phyloP scores from a whole-genome alignment of 169 alveolate species.

The Haemoproteus tartakovskyi region DNA sequence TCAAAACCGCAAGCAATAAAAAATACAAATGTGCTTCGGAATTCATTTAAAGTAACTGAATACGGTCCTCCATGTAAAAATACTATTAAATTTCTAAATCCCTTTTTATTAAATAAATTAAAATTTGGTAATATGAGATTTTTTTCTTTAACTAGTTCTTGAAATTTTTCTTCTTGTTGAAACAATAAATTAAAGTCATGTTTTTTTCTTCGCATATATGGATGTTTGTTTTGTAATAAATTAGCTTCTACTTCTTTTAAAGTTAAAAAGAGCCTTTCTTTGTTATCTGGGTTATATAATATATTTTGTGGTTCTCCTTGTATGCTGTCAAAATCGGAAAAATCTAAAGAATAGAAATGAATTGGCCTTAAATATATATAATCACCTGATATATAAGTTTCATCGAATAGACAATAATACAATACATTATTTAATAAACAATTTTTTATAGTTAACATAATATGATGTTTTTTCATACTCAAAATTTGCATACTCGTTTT shows the following conservation, averaged over 20 bases:
- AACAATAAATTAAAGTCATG: slow-evolving; percentile 34
- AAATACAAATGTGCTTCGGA: slow-evolving; percentile 15
- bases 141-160: slow-evolving; percentile 15
- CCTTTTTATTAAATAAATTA: slow-evolving; percentile 47
- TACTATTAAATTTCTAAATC: slow-evolving; percentile 40
- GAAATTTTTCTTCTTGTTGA: slow-evolving; percentile 3
- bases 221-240: slow-evolving; percentile 41
- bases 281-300: slow-evolving; percentile 19
- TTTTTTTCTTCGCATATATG: slow-evolving; percentile 55
- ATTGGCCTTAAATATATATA: slow-evolving; percentile 28
- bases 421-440: slow-evolving; percentile 42
- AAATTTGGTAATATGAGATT: slow-evolving; percentile 26
- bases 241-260: slow-evolving; percentile 47
- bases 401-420: slow-evolving; percentile 39
- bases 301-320: slow-evolving; percentile 4
- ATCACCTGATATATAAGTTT: slow-evolving; percentile 23
- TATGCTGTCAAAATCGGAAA: slow-evolving; percentile 8
- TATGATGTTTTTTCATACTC: slow-evolving; percentile 21
- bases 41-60: slow-evolving; percentile 11
- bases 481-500: slow-evolving; percentile 39
- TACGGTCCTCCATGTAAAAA: slow-evolving; percentile 67
- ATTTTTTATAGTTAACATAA: slow-evolving; percentile 38
- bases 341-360: slow-evolving; percentile 30
- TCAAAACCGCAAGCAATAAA: slow-evolving; percentile 64
- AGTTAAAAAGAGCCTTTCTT: slow-evolving; percentile 26